Evolutionary conservation across 345 rosid species (phyloP).

Genomic region (Brassica carinata): DNA sequence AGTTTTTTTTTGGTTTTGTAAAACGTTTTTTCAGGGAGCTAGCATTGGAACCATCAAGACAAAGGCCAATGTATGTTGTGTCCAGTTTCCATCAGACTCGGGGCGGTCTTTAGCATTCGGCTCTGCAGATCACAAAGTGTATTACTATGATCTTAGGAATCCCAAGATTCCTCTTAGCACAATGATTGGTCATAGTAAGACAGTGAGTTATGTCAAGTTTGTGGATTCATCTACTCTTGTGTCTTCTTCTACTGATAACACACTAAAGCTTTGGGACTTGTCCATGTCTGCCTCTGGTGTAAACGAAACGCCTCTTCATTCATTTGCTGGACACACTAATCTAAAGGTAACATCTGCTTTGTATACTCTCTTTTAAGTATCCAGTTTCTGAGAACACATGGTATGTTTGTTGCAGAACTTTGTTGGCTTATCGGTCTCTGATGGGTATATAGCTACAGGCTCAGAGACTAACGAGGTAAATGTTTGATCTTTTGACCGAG

Average conservation of each 20-base stretch:
- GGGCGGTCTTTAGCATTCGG: slow-evolving; percentile 89
- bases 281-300: slow-evolving; percentile 68
- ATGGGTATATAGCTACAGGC: slow-evolving; percentile 98
- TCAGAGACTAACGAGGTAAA: slow-evolving; percentile 98
- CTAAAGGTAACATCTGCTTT: slow-evolving; percentile 57
- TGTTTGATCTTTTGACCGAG: neutral
- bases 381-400: slow-evolving; percentile 8
- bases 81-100: slow-evolving; percentile 85
- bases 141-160: slow-evolving; percentile 90
- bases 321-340: slow-evolving; percentile 86
- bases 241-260: slow-evolving; percentile 93
- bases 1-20: slow-evolving; percentile 48
- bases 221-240: slow-evolving; percentile 71
- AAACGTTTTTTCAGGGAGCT: slow-evolving; percentile 69
- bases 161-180: slow-evolving; percentile 79
- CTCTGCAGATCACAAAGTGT: slow-evolving; percentile 91
- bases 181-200: slow-evolving; percentile 78
- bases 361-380: neutral
- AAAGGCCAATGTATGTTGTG: slow-evolving; percentile 91
- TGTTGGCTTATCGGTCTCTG: slow-evolving; percentile 88
- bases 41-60: slow-evolving; percentile 87
- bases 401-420: slow-evolving; percentile 67
- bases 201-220: slow-evolving; percentile 90
- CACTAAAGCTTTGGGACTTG: slow-evolving; percentile 96
- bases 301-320: slow-evolving; percentile 76